Base-by-base conservation (phyloP, 805 yeast species). In the Metschnikowia aberdeeniae region DNA sequence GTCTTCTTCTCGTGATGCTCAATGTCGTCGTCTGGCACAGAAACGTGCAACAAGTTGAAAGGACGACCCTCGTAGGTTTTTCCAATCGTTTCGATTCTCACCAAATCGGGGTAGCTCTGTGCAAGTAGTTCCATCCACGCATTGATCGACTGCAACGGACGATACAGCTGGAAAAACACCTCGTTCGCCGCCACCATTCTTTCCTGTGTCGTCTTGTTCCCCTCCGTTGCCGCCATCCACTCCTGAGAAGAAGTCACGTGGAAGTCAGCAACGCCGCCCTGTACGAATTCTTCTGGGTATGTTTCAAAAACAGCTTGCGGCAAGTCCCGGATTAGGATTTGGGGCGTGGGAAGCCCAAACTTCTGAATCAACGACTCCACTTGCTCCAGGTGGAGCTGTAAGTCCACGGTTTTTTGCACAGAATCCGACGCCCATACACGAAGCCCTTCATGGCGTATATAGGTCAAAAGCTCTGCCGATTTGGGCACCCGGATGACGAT, bases 11-110 rank as follows among this genome's bases (percentile, higher is more conserved):
- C 59, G n/a, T 54, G 52, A 46, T 68, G 64, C 52, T 65, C 50
- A 47, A 54, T 48, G 11, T 57, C 59, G 38, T 68, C 70, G 38
- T 73, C 72, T 1, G 82, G 72, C 1, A 57, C 60, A 2, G 82
- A 71, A 24, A 89, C 60, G 54, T 85, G 85, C 19, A 88, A 66
- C 0, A 86, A 87, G 42, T 78, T 80, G 58, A 83, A 74, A 24
- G 79, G 80, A 44, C 93, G 70, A 5, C 87, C 87, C 63, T 89
- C 95, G 58, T 64, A 79, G 0, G 96, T 86, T 45, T 73, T 73
- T 2, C 97, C 97, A 12, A 88, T 77, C 55, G 75, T 69, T 59
- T 85, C 89, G 13, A 86, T 61, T 3, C 62, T 63, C n/a, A 87
- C 75, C 7, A 84, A 55, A 8, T 80, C 75, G 0, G 95, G 88